A percentile compares a stretch with the other conserved stretches of the same genome.
phyloP scores from a whole-genome alignment of 202 grass and related monocot species.

The Hordeum pubiflorum region DNA sequence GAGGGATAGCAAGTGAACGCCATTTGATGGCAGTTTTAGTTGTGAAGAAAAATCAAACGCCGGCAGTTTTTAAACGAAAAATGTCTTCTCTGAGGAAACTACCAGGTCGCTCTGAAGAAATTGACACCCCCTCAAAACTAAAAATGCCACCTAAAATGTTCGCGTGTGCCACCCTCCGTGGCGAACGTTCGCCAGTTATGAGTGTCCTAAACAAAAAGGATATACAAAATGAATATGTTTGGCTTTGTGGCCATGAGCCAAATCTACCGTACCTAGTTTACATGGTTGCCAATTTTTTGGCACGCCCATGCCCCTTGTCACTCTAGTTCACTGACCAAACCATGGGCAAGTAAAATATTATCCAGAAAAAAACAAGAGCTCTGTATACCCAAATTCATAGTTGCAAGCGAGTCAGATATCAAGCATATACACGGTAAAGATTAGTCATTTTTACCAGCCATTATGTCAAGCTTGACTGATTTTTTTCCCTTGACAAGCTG shows the following conservation, averaged over 20 bases:
- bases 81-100: too few relatives aligned
- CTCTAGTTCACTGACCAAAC: not conserved
- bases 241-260: not conserved
- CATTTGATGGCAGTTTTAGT: too few relatives aligned
- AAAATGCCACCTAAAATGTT: too few relatives aligned
- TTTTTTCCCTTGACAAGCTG: conserved; percentile 68
- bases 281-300: not conserved
- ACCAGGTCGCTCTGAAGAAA: too few relatives aligned
- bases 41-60: too few relatives aligned
- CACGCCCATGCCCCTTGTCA: not conserved
- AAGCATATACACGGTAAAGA: not conserved
- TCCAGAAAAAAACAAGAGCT: not conserved
- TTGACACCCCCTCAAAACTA: too few relatives aligned
- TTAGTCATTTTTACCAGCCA: conserved; percentile 51
- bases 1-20: too few relatives aligned
- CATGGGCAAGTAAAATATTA: not conserved
- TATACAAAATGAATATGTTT: not conserved
- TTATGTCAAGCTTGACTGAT: conserved; percentile 82
- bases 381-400: conserved; percentile 18
- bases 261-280: not conserved
- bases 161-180: too few relatives aligned
- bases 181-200: too few relatives aligned
- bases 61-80: too few relatives aligned
- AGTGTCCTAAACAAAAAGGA: not conserved
- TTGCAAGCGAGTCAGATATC: conserved; percentile 3